phyloP scores from a whole-genome alignment of 2,329 filamentous ascomycete species.

The Penicillium sp. region DNA sequence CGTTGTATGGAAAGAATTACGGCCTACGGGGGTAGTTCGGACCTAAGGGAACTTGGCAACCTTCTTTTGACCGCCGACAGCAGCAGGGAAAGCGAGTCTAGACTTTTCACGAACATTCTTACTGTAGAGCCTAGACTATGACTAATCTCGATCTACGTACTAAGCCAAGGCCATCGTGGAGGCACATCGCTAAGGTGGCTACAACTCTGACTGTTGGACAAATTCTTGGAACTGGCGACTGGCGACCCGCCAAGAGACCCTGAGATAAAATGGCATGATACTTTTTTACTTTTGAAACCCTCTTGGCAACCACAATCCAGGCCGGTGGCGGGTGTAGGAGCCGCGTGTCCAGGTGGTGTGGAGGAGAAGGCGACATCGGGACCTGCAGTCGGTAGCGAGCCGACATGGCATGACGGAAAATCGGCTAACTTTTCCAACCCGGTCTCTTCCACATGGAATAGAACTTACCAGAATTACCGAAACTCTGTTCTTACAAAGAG shows the following conservation, averaged over 20 bases:
- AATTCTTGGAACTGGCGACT: neutral
- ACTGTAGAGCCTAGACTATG: neutral
- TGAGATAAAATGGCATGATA: neutral
- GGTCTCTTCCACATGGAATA: neutral
- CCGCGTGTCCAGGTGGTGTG: neutral
- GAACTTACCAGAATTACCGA: neutral
- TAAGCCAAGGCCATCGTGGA: neutral
- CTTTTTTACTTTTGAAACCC: neutral
- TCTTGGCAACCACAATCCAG: conserved; percentile 1
- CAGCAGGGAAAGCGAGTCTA: neutral
- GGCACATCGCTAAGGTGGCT: neutral
- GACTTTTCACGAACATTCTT: neutral
- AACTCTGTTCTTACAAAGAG: neutral
- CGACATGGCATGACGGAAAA: neutral
- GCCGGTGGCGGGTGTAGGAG: neutral
- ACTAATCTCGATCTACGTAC: neutral
- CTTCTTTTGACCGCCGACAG: no score
- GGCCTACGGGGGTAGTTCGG: neutral
- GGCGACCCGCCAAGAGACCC: conserved; percentile 2
- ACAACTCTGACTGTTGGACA: neutral
- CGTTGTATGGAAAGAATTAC: neutral
- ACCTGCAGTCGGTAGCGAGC: neutral
- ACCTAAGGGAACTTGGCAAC: neutral
- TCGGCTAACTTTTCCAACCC: neutral
- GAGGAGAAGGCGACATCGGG: neutral